Percentiles rank a stretch among this genome's conserved stretches.
phyloP scores from a whole-genome alignment of 176 grass and related monocot genomes.

The Leersia perrieri region DNA sequence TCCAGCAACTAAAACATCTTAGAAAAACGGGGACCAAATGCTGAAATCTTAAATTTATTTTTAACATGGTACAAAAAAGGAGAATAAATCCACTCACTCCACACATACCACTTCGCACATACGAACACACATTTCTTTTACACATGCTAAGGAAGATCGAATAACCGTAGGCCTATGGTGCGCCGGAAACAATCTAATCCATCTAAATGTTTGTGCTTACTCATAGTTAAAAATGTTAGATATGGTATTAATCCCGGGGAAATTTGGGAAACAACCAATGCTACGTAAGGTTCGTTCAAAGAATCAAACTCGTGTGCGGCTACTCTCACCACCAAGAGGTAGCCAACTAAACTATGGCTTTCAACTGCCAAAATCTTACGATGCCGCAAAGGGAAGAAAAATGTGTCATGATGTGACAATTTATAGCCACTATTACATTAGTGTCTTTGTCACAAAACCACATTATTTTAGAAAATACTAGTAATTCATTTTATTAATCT shows the following conservation, averaged over 20 bases:
- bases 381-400: not conserved
- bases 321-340: too few species aligned
- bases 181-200: not conserved
- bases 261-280: too few species aligned
- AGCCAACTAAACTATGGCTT: too few species aligned
- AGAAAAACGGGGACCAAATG: not conserved
- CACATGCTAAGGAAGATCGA: not conserved
- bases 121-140: not conserved
- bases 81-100: not conserved
- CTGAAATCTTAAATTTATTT: not conserved
- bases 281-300: too few species aligned
- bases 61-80: not conserved
- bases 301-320: too few species aligned
- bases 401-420: not conserved
- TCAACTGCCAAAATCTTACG: too few species aligned
- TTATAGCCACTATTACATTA: not conserved
- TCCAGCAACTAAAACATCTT: not conserved
- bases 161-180: not conserved
- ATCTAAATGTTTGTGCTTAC: too few species aligned
- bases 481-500: too few species aligned
- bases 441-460: too few species aligned
- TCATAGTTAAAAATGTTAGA: too few species aligned
- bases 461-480: too few species aligned
- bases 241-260: too few species aligned
- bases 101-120: not conserved